Conservation (phyloP, 2,329 filamentous ascomycete genomes). For the Fusarium caatingaense region DNA sequence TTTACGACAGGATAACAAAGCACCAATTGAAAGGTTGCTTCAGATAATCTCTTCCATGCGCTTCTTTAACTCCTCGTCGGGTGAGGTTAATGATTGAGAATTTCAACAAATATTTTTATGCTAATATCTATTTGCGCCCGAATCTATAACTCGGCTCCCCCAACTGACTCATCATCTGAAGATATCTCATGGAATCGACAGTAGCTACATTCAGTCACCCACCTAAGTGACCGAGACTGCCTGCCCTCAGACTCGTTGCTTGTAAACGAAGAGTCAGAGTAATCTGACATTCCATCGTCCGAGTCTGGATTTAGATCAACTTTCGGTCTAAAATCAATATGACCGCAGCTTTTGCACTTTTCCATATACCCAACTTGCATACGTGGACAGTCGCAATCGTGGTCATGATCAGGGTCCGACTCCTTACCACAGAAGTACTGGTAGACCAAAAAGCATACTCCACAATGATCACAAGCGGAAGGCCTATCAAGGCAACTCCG, state of each 20-base stretch:
- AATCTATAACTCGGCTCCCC: rapidly evolving
- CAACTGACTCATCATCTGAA: background rate
- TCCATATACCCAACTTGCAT: background rate
- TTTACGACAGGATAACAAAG: no score
- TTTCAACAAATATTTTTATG: no score
- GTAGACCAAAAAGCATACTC: background rate
- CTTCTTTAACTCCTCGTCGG: no score
- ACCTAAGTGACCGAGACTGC: rapidly evolving
- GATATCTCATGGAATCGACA: background rate
- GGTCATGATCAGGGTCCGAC: background rate
- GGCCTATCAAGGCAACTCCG: rapidly evolving
- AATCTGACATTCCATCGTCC: background rate
- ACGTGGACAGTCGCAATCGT: rapidly evolving
- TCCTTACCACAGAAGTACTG: rapidly evolving
- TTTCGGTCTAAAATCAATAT: background rate
- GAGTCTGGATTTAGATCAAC: rapidly evolving
- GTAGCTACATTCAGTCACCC: rapidly evolving
- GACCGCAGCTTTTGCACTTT: background rate
- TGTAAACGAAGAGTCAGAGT: rapidly evolving
- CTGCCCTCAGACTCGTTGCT: rapidly evolving
- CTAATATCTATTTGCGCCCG: no score
- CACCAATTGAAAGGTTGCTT: no score
- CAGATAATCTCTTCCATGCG: no score
- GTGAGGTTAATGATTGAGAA: no score
- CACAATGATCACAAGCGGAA: rapidly evolving